phyloP scores from a whole-genome alignment of 257 asterid genomes.

The Solanum bulbocastanum region DNA sequence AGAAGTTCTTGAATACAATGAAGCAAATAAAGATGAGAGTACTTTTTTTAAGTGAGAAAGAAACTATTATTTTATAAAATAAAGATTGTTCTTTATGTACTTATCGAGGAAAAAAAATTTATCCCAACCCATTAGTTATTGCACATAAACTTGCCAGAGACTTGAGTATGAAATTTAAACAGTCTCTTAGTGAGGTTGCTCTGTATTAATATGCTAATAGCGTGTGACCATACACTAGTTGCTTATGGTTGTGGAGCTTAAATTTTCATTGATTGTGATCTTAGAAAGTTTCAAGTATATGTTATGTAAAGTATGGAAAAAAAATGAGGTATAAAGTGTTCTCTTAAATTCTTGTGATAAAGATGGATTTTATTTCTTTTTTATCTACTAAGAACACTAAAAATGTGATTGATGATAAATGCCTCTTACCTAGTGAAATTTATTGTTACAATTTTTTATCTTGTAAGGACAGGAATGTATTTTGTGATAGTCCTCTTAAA shows the following conservation, averaged over 20 bases:
- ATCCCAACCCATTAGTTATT: not conserved
- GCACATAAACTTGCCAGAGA: no score
- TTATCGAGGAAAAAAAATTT: no score
- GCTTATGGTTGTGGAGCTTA: not conserved
- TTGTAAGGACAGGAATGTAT: not conserved
- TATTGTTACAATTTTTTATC: not conserved
- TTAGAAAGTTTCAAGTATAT: not conserved
- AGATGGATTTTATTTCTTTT: no score
- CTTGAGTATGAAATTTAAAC: not conserved
- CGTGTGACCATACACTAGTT: no score
- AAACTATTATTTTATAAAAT: no score
- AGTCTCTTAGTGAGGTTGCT: not conserved
- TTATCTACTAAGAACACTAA: not conserved
- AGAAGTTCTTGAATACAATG: no score
- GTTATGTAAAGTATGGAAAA: not conserved
- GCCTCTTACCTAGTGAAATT: not conserved
- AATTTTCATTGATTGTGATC: not conserved
- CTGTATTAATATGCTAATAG: no score
- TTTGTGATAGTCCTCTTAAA: not conserved
- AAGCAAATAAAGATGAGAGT: no score
- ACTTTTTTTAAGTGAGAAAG: not conserved
- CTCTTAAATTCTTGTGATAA: not conserved
- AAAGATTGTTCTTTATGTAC: not conserved
- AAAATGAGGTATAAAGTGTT: not conserved
- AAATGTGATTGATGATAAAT: not conserved